phyloP scores from a whole-genome alignment of 768 basidiomycete genomes.

The Boletus reticulatus region DNA sequence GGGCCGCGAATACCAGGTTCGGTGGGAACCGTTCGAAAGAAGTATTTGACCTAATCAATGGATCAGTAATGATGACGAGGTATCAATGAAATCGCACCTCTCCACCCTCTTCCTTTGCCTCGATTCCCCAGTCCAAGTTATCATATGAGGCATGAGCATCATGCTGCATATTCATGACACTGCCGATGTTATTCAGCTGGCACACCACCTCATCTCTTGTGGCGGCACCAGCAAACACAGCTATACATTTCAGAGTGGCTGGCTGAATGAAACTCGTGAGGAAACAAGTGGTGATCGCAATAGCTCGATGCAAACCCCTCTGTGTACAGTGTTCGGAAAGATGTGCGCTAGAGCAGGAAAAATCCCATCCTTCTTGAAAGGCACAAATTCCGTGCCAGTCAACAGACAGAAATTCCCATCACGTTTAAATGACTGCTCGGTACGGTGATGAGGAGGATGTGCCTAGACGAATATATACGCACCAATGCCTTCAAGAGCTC shows the following conservation, averaged over 20 bases:
- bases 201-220: neutral
- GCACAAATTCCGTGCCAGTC: neutral
- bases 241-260: neutral
- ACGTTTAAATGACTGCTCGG: neutral
- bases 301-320: neutral
- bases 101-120: neutral
- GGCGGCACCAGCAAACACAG: neutral
- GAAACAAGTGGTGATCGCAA: neutral
- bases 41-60: neutral
- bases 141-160: neutral
- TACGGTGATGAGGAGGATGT: neutral
- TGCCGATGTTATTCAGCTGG: neutral
- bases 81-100: neutral
- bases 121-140: neutral
- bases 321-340: neutral
- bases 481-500: conserved; percentile 2
- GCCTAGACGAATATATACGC: neutral
- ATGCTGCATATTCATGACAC: neutral
- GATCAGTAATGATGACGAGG: neutral
- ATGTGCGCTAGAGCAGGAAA: neutral
- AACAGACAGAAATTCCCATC: conserved; percentile 1
- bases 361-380: neutral
- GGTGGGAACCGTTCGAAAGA: neutral
- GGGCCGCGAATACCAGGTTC: neutral
- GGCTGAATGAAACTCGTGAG: neutral